Percentiles rank a stretch among this genome's conserved stretches.
Evolutionary conservation across 257 asterid genomes (phyloP).

Genomic region (Osmanthus fragrans): DNA sequence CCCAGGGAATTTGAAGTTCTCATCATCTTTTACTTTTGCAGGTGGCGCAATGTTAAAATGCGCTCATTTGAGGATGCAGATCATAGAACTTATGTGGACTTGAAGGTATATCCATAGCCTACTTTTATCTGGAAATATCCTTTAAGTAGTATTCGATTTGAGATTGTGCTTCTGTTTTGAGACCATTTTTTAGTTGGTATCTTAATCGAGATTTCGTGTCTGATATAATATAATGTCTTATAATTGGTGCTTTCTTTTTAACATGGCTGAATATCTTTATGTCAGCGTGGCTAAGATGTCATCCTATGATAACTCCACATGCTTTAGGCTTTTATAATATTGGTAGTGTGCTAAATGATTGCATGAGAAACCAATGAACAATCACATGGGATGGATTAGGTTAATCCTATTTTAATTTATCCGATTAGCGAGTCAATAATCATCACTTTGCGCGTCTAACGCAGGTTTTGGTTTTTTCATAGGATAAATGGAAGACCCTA

Average conservation of each 20-base stretch:
- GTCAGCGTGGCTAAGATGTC: background rate
- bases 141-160: background rate
- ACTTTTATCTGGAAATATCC: conserved; percentile 9
- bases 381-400: conserved; percentile 30
- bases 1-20: background rate
- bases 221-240: background rate
- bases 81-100: conserved; percentile 91
- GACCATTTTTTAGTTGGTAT: background rate
- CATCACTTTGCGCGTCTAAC: conserved; percentile 15
- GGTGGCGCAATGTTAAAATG: conserved; percentile 98
- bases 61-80: conserved; percentile 87
- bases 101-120: conserved; percentile 60
- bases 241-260: background rate
- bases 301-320: conserved; percentile 28
- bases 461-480: conserved; percentile 15
- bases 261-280: background rate
- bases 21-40: conserved; percentile 28
- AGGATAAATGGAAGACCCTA: conserved; percentile 96
- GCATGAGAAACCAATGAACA: conserved; percentile 28
- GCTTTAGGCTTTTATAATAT: conserved; percentile 29
- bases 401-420: background rate
- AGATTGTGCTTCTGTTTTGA: background rate
- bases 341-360: conserved; percentile 23
- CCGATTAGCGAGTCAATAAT: background rate
- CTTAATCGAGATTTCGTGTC: background rate